These are phyloP conservation scores for Cicer chorassanicum DNA, from an alignment of 306 rosid genomes.

Conservation along the genomic window DNA sequence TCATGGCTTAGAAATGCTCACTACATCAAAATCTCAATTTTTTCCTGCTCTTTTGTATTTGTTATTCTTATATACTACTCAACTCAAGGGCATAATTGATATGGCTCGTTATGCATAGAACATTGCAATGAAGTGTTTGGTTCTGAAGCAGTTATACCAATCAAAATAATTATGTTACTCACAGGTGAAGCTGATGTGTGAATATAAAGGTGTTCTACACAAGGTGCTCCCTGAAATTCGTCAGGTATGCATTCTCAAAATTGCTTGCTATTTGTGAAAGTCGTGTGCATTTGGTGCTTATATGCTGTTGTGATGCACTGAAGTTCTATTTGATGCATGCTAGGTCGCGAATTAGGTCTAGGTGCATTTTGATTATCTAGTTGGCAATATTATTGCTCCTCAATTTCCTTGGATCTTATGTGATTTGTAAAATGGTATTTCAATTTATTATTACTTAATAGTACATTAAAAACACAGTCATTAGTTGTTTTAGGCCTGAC, in stretches of 20 bases:
- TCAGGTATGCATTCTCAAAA: conserved; percentile 62
- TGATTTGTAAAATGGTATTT: conserved; percentile 13
- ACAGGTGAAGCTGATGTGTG: conserved; percentile 76
- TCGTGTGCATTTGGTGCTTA: conserved; percentile 28
- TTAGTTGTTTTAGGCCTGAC: neutral
- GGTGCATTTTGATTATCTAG: conserved; percentile 6
- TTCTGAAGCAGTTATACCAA: neutral
- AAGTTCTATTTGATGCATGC: conserved; percentile 17
- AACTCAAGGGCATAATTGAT: conserved; percentile 18
- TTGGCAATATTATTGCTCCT: conserved; percentile 26
- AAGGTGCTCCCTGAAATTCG: conserved; percentile 74
- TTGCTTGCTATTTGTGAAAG: conserved; percentile 36
- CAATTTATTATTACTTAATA: neutral
- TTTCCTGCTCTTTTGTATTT: conserved; percentile 4
- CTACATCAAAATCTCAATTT: neutral
- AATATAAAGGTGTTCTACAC: conserved; percentile 77
- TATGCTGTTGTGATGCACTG: conserved; percentile 2
- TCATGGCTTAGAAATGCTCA: conserved; percentile 40
- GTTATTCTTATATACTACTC: conserved; percentile 20
- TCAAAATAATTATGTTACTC: conserved; percentile 34
- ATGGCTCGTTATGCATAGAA: conserved; percentile 25
- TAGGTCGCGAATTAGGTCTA: neutral
- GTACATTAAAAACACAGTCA: conserved; percentile 4
- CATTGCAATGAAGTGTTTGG: neutral
- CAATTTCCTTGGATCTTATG: conserved; percentile 13